Base-by-base conservation (phyloP, 2,329 filamentous ascomycete species). In the Cladosporium sp. region DNA sequence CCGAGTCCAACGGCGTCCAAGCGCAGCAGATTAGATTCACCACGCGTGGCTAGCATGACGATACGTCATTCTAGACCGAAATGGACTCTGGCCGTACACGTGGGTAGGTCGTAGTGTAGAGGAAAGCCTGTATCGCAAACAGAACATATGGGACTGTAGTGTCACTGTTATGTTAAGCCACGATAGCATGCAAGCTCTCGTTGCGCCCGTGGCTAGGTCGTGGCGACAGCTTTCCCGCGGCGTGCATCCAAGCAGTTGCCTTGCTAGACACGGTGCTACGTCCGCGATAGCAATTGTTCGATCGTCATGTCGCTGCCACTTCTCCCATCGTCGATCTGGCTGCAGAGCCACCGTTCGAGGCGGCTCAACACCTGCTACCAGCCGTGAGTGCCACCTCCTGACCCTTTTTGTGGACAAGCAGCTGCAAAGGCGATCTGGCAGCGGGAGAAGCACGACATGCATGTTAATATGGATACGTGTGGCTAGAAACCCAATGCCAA, bases 321-420 rank as follows among this genome's bases (percentile, higher is more conserved):
- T 19, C 22, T 14, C 19, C n/a, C 54, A 56, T 56, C 54, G 54
- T 49, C 54, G 54, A 56, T 56, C 54, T 36, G 14, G 3, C 14
- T 36, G 42, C 20, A 47, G 36, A 51, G 49, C 34, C 47, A 50
- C 28, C 30, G 11, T 30, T 42, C 30, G 25, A 25, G 36, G 42
- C 54, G 54, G 54, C 40, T 56, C 19, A 40, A 40, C 36, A 28
- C 50, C 50, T 11, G 36, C 36, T 28, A 37, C 36, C 54, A 49
- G 42, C 40, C 30, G 47, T 37, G 28, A 25, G 54, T 56, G 54
- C 54, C 54, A 56, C 54, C 54, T 56, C 54, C 54, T 56, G 54
- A 49, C 42, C 28, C 20, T 43, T 5, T 22, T 17, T 50, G 47
- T 50, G 47, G 49, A n/a, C 11, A 28, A 22, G 17, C n/a, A 20